Evolutionary conservation across 352 stramenopile species (phyloP).

Genomic region (Globisporangium spiculum): DNA sequence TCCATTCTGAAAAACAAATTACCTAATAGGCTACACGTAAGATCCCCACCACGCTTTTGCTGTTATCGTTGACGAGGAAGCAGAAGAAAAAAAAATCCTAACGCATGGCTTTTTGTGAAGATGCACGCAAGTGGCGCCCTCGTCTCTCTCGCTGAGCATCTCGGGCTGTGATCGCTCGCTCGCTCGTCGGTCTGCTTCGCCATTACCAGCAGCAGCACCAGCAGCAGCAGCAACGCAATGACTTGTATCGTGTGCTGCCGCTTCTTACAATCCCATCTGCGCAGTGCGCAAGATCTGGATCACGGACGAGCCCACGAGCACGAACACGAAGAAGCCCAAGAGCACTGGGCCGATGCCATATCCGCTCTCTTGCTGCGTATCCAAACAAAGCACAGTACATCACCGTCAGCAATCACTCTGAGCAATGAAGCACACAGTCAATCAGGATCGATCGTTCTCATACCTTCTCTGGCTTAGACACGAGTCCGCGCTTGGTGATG

Average conservation of each 20-base stretch:
- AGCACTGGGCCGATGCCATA: constrained; percentile 77
- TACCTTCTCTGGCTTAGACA: constrained; percentile 75
- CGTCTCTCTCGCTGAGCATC: not conserved
- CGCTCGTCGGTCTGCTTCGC: not conserved
- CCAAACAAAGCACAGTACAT: constrained; percentile 1
- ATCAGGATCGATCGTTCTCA: constrained; percentile 20
- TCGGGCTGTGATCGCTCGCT: not conserved
- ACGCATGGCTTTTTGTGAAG: not conserved
- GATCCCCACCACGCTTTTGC: too few relatives aligned
- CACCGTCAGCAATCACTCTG: not conserved
- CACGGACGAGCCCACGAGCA: constrained; percentile 83
- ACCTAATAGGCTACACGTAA: too few relatives aligned
- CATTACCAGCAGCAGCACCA: not conserved
- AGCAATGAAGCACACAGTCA: not conserved
- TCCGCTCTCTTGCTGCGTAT: constrained; percentile 55
- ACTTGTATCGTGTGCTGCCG: not conserved
- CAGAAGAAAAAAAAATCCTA: constrained; percentile 1
- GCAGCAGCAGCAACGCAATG: not conserved
- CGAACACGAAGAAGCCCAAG: constrained; percentile 86
- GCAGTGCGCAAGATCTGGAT: constrained; percentile 84
- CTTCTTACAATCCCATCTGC: constrained; percentile 62
- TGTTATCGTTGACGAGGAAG: not conserved
- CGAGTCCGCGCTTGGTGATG: constrained; percentile 83
- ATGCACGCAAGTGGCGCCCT: not conserved
- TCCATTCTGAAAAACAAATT: too few relatives aligned